Evolutionary conservation across 2,329 filamentous ascomycete species (phyloP), one percentile per base, ranked within the genome.

Genomic region (Botrytis medusae): DNA sequence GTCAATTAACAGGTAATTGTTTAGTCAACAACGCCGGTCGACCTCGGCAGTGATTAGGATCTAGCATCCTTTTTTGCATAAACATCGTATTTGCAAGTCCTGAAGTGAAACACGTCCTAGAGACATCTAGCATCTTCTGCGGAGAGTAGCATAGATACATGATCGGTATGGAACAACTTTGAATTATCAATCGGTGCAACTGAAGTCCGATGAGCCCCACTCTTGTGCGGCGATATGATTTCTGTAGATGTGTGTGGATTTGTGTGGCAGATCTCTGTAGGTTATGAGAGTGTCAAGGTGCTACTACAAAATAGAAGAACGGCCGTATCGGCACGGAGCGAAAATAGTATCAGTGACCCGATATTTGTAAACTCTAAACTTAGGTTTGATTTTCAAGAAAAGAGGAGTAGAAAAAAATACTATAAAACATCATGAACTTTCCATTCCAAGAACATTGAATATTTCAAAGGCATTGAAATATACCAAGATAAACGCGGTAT

Each of bases 131-230:
- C 46, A 68, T 68, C 34, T 68, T 37, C n/a, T 8, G 16, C 32
- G 12, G 32, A 34, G 16, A 12, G n/a, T 16, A 22, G 25, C 2
- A 10, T 25, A 64, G 8, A 22, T 18, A 18, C 22, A 18, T 25
- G 32, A 16, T 22, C 29, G 48, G n/a, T 32, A 12, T 57, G 34
- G 48, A 51, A 57, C 25, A 18, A 57, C 34, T 68, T n/a, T 12
- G 3, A 61, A 37, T 32, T 34, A 46, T 48, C 62, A 34, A 48
- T 34, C 63, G 48, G 29, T n/a, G 12, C 29, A 51, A 51, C 8
- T 16, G 29, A 65, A 37, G 63, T 65, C 63, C 63, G 63, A 65
- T 51, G 18, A 54, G 29, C 37, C 48, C 65, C 65, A 69, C 65
- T 44, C n/a, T 51, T 57, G 48, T 59, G 37, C 65, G 65, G 65